Evolutionary conservation across 1,284 basidiomycete species (phyloP).

Genomic region (Melampsora larici-populina): DNA sequence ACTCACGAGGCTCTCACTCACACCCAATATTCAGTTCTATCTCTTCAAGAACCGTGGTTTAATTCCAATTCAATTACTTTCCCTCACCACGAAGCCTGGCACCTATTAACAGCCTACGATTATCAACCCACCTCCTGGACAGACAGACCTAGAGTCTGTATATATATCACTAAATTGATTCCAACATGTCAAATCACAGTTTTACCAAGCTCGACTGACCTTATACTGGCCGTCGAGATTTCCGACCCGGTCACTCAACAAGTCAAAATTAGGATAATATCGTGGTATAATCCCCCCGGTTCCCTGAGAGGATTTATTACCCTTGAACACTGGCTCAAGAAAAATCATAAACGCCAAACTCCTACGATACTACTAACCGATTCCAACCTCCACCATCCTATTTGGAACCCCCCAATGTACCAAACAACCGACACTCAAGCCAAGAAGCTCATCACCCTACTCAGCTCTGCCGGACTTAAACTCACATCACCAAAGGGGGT

Average conservation of each 20-base stretch:
- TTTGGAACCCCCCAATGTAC: slow-evolving; percentile 15
- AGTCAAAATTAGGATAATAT: too few relatives aligned
- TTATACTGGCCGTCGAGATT: too few relatives aligned
- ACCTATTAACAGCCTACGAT: too few relatives aligned
- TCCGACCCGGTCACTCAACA: too few relatives aligned
- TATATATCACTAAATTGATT: too few relatives aligned
- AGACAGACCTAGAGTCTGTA: too few relatives aligned
- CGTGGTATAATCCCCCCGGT: too few relatives aligned
- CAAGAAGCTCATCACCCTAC: slow-evolving; percentile 1
- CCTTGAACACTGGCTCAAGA: not conserved
- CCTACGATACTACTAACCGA: slow-evolving; percentile 9
- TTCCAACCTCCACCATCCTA: slow-evolving; percentile 16
- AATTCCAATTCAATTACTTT: not conserved
- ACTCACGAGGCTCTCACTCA: not conserved
- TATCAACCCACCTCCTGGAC: too few relatives aligned
- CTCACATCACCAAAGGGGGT: slow-evolving; percentile 6
- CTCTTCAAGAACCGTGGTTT: slow-evolving; percentile 20
- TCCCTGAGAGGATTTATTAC: not conserved
- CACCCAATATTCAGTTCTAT: not conserved
- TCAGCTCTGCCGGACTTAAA: not conserved
- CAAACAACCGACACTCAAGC: not conserved
- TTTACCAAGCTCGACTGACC: too few relatives aligned
- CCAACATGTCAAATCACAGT: too few relatives aligned
- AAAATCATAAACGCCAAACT: not conserved
- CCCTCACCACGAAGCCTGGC: slow-evolving; percentile 10